Percentiles rank a stretch among this genome's conserved stretches.
Conservation (phyloP, 2,329 filamentous ascomycete genomes). For the Ceratocystis lukuohia region DNA sequence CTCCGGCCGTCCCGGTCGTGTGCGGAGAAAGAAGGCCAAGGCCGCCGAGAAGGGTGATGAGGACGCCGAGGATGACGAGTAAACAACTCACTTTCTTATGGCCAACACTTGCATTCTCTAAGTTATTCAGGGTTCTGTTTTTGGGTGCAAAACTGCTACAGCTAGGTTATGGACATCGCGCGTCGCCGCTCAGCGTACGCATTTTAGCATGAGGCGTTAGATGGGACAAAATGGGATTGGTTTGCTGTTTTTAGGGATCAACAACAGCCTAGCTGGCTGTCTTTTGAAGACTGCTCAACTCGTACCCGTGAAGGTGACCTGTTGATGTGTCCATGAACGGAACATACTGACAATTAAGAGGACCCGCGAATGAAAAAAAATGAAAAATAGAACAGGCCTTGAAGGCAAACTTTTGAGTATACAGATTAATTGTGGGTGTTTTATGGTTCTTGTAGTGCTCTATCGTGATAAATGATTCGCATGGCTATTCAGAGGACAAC, state of each 20-base stretch:
- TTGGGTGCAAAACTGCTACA: constrained; percentile 7
- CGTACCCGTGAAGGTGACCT: constrained; percentile 13
- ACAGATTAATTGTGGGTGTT: background rate
- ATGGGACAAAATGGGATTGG: constrained; percentile 18
- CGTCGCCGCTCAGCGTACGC: constrained; percentile 14
- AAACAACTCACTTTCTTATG: constrained; percentile 29
- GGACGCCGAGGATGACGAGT: constrained; percentile 75
- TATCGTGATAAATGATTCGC: background rate
- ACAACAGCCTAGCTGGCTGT: constrained; percentile 17
- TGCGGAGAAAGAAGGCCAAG: constrained; percentile 99
- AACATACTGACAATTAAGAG: constrained; percentile 5
- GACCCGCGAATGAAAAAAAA: constrained; percentile 12
- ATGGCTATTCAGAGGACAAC: background rate
- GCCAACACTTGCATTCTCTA: constrained; percentile 16
- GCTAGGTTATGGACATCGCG: constrained; percentile 14
- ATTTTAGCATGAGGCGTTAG: constrained; percentile 18
- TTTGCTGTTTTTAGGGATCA: constrained; percentile 17
- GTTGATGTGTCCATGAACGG: constrained; percentile 6
- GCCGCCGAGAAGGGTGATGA: constrained; percentile 76
- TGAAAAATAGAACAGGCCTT: constrained; percentile 9
- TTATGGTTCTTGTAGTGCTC: background rate
- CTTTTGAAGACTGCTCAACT: constrained; percentile 9
- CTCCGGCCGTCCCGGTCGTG: constrained; percentile 91
- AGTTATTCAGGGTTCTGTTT: constrained; percentile 13
- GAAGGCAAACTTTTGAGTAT: constrained; percentile 9